Conservation (phyloP, 306 rosid species). For the Clitoria ternatea region DNA sequence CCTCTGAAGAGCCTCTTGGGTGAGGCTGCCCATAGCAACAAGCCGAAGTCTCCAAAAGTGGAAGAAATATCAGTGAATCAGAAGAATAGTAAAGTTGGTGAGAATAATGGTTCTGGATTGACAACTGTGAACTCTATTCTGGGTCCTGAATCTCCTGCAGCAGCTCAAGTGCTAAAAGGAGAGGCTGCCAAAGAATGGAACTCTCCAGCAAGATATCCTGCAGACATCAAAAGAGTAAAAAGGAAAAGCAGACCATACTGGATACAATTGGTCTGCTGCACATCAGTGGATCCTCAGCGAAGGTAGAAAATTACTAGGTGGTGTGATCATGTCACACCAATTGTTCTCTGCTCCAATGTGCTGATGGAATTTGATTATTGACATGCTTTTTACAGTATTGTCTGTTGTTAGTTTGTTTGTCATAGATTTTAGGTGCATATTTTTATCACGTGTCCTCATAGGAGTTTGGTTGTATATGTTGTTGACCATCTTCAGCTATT, state of each 20-base stretch:
- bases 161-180: constrained; percentile 30
- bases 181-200: constrained; percentile 69
- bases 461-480: constrained; percentile 38
- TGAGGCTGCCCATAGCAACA: constrained; percentile 57
- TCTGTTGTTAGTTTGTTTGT: constrained; percentile 20
- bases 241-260: constrained; percentile 77
- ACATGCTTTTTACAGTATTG: constrained; percentile 15
- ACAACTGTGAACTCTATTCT: constrained; percentile 52
- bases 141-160: constrained; percentile 47
- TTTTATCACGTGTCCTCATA: constrained; percentile 5
- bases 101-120: constrained; percentile 30
- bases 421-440: constrained; percentile 36
- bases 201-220: constrained; percentile 80
- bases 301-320: constrained; percentile 13
- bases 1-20: constrained; percentile 83
- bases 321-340: not conserved
- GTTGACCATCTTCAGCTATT: constrained; percentile 23
- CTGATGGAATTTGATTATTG: constrained; percentile 21
- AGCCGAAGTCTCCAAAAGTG: constrained; percentile 43
- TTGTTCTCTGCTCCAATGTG: not conserved
- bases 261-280: constrained; percentile 83
- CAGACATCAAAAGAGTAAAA: constrained; percentile 66
- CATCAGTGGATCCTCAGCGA: constrained; percentile 53
- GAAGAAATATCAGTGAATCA: constrained; percentile 34
- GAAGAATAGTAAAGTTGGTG: constrained; percentile 29